Evolutionary conservation across 1,139 yeast species (phyloP).

Genomic region (Magnusiomyces magnusii): DNA sequence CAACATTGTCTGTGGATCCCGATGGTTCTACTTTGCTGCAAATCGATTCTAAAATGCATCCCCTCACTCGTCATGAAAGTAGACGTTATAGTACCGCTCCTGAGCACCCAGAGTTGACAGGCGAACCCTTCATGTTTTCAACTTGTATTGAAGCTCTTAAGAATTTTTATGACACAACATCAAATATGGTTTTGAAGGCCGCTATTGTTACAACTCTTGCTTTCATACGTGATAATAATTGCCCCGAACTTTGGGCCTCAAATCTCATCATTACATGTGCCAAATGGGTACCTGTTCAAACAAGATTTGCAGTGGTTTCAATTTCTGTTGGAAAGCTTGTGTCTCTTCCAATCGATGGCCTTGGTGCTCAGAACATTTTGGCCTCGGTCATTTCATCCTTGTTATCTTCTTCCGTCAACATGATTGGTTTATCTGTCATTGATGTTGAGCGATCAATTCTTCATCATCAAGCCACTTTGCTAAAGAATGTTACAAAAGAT

Average conservation of each 20-base stretch:
- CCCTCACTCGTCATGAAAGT: conserved; percentile 5
- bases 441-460: conserved; percentile 66
- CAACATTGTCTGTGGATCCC: conserved; percentile 18
- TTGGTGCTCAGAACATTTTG: conserved; percentile 41
- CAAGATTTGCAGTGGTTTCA: conserved; percentile 61
- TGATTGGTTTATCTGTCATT: conserved; percentile 84
- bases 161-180: conserved; percentile 36
- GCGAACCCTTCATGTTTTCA: conserved; percentile 17
- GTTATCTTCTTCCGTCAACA: conserved; percentile 69
- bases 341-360: conserved; percentile 27
- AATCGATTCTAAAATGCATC: conserved; percentile 15
- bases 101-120: conserved; percentile 10
- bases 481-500: conserved; percentile 20
- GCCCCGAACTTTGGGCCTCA: background rate
- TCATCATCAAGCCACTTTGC: conserved; percentile 41
- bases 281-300: conserved; percentile 81
- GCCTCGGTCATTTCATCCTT: conserved; percentile 56
- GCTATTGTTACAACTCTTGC: conserved; percentile 33
- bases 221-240: conserved; percentile 25
- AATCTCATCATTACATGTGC: conserved; percentile 8
- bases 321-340: conserved; percentile 35
- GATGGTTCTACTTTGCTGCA: conserved; percentile 19
- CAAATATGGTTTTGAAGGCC: conserved; percentile 32
- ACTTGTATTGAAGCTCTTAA: conserved; percentile 30
- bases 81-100: conserved; percentile 8